Base-by-base conservation (phyloP, 148 eudicot species). In the Nyssa sinensis region DNA sequence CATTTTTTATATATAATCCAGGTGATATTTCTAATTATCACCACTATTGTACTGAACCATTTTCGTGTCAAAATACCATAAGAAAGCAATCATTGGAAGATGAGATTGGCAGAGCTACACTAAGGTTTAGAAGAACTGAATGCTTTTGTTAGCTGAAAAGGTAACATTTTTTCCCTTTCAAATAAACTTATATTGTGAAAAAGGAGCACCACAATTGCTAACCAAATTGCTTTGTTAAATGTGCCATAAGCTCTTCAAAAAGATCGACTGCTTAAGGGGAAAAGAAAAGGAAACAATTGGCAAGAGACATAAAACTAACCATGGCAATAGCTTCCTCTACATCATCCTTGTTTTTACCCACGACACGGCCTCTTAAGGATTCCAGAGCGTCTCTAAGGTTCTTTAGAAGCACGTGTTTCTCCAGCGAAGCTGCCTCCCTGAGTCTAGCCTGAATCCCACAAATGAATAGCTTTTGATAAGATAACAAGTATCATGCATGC, bases 381-480 rank as follows among this genome's bases (percentile, higher is more conserved):
- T 95, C 98, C 78, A 95, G 89, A 25, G 97, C 94, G 81, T 95
- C 98, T 78, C 98, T 86, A 47, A 95, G 97, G 81, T 90, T 95
- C 84, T 86, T 95, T 65, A 95, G 71, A 68, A 95, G 90, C 61
- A 95, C 98, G 72, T 95, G 98, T 73, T 95, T 90, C 90, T 95
- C 98, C 82, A 93, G 73, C 35, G 96, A 89, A 78, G 94, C 96
- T 65, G 94, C 93, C 81, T 92, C 98, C 81, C 89, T 84, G 30
- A 92, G 83, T 78, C 89, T 91, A 66, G 93, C 95, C 97, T 94
- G 84, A 23, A 74, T 63, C 61, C 28, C 32, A 59, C 58, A n/a
- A 75, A 34, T 5, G 41, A 69, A 31, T 24, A 67, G 72, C 28
- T 64, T 62, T 67, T 58, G 67, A 53, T 41, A 59, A 31, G 55